Percentiles rank a stretch among this genome's conserved stretches.
These are phyloP conservation scores for Mesembryanthemum crystallinum DNA, from an alignment of 148 eudicot genomes.

Conservation along the genomic window DNA sequence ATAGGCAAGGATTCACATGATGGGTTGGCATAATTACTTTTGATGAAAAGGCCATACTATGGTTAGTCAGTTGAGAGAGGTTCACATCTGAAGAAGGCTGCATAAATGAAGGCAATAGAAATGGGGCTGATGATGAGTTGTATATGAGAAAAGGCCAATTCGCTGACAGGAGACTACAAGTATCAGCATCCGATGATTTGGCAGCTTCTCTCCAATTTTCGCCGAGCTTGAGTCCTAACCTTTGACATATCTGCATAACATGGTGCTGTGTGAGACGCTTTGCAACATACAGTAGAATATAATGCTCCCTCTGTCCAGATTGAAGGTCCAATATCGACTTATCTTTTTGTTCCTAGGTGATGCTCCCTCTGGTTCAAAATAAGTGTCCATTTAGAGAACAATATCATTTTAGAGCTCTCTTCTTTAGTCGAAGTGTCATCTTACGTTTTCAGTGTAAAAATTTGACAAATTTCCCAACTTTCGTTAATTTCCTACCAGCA, in stretches of 20 bases:
- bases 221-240: constrained; percentile 28
- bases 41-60: constrained; percentile 19
- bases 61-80: constrained; percentile 27
- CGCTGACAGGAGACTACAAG: constrained; percentile 23
- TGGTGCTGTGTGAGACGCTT: not conserved
- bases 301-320: not conserved
- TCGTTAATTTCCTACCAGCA: too few species aligned
- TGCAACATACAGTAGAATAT: not conserved
- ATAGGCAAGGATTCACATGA: constrained; percentile 6
- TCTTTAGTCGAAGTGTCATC: too few species aligned
- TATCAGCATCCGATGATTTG: constrained; percentile 9
- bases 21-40: constrained; percentile 17
- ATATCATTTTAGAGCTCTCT: too few species aligned
- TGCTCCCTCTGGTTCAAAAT: too few species aligned
- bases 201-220: constrained; percentile 24
- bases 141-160: constrained; percentile 28
- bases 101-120: constrained; percentile 22
- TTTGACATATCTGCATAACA: constrained; percentile 41
- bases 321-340: not conserved
- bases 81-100: constrained; percentile 18
- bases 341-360: too few species aligned
- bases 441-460: too few species aligned
- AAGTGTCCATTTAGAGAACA: too few species aligned
- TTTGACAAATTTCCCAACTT: too few species aligned
- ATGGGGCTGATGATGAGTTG: constrained; percentile 36